Conservation (phyloP, 495 filamentous ascomycete species). For the Podospora tetraspora region DNA sequence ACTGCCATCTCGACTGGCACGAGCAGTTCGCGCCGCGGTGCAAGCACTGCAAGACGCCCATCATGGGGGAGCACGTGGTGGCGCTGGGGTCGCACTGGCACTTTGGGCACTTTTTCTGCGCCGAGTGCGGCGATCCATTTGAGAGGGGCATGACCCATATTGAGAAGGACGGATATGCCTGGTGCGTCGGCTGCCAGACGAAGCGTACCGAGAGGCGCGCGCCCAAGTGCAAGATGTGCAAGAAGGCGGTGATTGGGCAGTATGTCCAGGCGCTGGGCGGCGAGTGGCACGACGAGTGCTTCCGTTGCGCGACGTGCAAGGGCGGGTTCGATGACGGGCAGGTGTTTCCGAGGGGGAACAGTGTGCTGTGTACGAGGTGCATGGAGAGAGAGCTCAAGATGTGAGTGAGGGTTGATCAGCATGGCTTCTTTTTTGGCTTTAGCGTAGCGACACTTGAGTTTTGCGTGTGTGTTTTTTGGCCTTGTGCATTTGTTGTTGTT, state of each 20-base stretch:
- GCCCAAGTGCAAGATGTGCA: slow-evolving; percentile 81
- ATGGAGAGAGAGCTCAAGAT: slow-evolving; percentile 49
- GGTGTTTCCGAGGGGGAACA: slow-evolving; percentile 45
- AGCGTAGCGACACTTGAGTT: not conserved
- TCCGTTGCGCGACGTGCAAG: slow-evolving; percentile 61
- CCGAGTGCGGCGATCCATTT: slow-evolving; percentile 97
- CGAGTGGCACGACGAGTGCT: slow-evolving; percentile 93
- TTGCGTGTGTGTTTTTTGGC: not conserved
- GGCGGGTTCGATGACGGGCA: slow-evolving; percentile 51
- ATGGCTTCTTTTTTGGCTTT: not conserved
- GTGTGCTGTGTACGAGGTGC: slow-evolving; percentile 48
- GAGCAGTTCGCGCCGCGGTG: slow-evolving; percentile 89
- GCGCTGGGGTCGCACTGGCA: slow-evolving; percentile 95
- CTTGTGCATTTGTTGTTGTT: not conserved
- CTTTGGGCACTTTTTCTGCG: slow-evolving; percentile 98
- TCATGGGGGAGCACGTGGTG: slow-evolving; percentile 89
- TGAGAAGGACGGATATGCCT: slow-evolving; percentile 98
- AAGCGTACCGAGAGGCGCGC: slow-evolving; percentile 68
- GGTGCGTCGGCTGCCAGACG: slow-evolving; percentile 91
- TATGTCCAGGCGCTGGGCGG: slow-evolving; percentile 80
- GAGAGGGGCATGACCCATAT: slow-evolving; percentile 78
- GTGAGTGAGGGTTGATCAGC: slow-evolving; percentile 5
- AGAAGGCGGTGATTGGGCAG: slow-evolving; percentile 75
- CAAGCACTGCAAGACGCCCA: slow-evolving; percentile 97
- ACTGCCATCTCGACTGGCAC: slow-evolving; percentile 97